Evolutionary conservation across 2,329 filamentous ascomycete species (phyloP).

Genomic region (Ceratocystis albifundus): DNA sequence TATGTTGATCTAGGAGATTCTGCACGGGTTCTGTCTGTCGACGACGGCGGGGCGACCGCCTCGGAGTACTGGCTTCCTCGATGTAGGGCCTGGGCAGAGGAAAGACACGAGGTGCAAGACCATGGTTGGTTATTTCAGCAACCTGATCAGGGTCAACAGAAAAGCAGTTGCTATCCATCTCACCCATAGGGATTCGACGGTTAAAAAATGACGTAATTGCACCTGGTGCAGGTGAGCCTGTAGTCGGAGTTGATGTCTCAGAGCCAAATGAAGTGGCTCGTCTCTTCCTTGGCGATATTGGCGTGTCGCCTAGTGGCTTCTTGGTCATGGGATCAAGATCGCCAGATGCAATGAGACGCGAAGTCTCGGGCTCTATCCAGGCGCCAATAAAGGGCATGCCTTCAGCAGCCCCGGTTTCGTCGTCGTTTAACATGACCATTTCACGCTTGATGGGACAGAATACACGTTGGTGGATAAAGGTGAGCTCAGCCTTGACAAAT

Average conservation of each 20-base stretch:
- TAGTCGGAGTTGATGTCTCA: constrained; percentile 24
- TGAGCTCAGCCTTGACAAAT: constrained; percentile 80
- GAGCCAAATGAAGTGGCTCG: constrained; percentile 15
- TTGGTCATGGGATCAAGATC: constrained; percentile 89
- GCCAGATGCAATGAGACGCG: constrained; percentile 63
- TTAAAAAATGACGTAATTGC: constrained; percentile 42
- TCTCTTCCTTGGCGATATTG: constrained; percentile 31
- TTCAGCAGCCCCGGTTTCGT: constrained; percentile 50
- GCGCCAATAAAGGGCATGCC: constrained; percentile 74
- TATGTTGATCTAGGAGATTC: constrained; percentile 32
- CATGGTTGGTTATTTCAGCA: constrained; percentile 39
- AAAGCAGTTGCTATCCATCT: constrained; percentile 53
- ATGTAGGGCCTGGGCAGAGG: constrained; percentile 49
- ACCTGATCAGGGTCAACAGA: constrained; percentile 40
- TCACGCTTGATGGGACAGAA: constrained; percentile 65
- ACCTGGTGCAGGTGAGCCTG: constrained; percentile 27
- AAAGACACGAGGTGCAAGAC: constrained; percentile 44
- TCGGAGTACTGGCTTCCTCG: constrained; percentile 29
- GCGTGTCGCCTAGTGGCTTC: constrained; percentile 38
- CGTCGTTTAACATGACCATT: constrained; percentile 63
- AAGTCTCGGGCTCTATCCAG: constrained; percentile 56
- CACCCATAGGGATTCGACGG: constrained; percentile 45
- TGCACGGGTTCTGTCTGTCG: constrained; percentile 43
- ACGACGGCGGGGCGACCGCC: constrained; percentile 34
- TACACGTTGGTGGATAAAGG: constrained; percentile 88